A percentile compares a stretch with the other conserved stretches of the same genome.
These are phyloP conservation scores for Cocos nucifera DNA, from an alignment of 176 grass and related monocot species.

Conservation along the genomic window DNA sequence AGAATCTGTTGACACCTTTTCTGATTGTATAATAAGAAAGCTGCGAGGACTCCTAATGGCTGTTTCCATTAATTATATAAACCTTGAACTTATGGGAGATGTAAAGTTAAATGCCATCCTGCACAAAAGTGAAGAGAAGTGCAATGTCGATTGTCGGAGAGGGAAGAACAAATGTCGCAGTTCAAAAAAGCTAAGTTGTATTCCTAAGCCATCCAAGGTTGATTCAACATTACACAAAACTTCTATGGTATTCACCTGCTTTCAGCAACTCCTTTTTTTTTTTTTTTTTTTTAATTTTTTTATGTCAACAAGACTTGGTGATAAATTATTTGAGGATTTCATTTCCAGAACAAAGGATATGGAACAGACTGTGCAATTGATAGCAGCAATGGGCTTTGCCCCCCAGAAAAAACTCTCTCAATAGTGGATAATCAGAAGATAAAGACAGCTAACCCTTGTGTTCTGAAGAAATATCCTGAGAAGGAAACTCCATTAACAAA, in stretches of 20 bases:
- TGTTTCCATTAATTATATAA: conserved; percentile 66
- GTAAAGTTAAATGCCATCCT: conserved; percentile 28
- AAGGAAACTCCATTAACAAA: background rate
- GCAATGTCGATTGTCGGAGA: conserved; percentile 43
- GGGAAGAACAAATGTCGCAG: conserved; percentile 75
- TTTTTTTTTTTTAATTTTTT: background rate
- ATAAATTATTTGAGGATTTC: conserved; percentile 12
- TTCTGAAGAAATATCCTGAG: background rate
- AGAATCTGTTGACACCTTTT: conserved; percentile 49
- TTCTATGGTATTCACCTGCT: conserved; percentile 9
- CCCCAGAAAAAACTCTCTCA: background rate
- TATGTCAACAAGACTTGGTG: conserved; percentile 15
- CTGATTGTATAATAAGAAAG: conserved; percentile 55
- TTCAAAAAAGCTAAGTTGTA: conserved; percentile 40
- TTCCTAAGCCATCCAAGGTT: conserved; percentile 52
- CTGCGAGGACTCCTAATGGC: conserved; percentile 61
- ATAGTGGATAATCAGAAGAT: background rate
- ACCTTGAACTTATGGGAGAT: conserved; percentile 83
- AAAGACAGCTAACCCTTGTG: background rate
- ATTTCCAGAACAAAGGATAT: conserved; percentile 39
- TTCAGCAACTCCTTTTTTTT: conserved; percentile 5
- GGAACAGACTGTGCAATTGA: conserved; percentile 26
- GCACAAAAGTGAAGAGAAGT: conserved; percentile 42
- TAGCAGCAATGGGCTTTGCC: conserved; percentile 16
- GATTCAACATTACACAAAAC: background rate